phyloP scores from a whole-genome alignment of 768 basidiomycete species.

The Collybia nuda region DNA sequence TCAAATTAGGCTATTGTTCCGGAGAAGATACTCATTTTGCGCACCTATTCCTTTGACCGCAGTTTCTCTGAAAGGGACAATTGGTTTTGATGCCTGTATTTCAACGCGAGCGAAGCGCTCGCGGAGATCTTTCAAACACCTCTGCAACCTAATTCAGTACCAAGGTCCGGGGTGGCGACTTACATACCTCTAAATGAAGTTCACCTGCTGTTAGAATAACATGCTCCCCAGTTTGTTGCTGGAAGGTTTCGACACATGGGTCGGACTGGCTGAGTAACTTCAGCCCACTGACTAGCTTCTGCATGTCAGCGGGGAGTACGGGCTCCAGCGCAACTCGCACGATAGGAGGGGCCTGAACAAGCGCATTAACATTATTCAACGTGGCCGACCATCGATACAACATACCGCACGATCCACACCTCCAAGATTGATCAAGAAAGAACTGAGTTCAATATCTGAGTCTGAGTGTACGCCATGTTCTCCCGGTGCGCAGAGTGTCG shows the following conservation, averaged over 20 bases:
- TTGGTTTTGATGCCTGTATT: slow-evolving; percentile 91
- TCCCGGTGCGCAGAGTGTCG: slow-evolving; percentile 78
- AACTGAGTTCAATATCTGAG: slow-evolving; percentile 29
- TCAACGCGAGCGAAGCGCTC: slow-evolving; percentile 94
- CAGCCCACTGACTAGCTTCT: slow-evolving; percentile 82
- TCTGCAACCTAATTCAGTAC: slow-evolving; percentile 43
- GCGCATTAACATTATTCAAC: slow-evolving; percentile 3
- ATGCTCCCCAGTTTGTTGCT: slow-evolving; percentile 96
- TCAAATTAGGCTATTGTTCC: background rate
- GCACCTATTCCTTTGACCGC: slow-evolving; percentile 77
- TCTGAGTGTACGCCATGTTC: slow-evolving; percentile 38
- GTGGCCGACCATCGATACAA: slow-evolving; percentile 1
- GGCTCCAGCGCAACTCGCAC: slow-evolving; percentile 96
- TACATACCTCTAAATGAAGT: slow-evolving; percentile 84
- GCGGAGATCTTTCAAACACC: slow-evolving; percentile 93
- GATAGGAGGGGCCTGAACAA: slow-evolving; percentile 75
- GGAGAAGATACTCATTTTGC: slow-evolving; percentile 2
- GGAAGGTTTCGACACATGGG: slow-evolving; percentile 96
- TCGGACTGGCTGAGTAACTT: slow-evolving; percentile 92
- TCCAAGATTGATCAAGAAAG: slow-evolving; percentile 79
- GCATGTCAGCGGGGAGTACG: slow-evolving; percentile 78
- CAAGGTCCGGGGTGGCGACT: background rate
- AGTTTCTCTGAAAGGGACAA: slow-evolving; percentile 97
- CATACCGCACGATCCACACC: slow-evolving; percentile 64
- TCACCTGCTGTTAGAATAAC: slow-evolving; percentile 97